Evolutionary conservation across 176 grass and related monocot species (phyloP), one percentile per base, ranked within the genome.

Genomic region (Musa schizocarpa): DNA sequence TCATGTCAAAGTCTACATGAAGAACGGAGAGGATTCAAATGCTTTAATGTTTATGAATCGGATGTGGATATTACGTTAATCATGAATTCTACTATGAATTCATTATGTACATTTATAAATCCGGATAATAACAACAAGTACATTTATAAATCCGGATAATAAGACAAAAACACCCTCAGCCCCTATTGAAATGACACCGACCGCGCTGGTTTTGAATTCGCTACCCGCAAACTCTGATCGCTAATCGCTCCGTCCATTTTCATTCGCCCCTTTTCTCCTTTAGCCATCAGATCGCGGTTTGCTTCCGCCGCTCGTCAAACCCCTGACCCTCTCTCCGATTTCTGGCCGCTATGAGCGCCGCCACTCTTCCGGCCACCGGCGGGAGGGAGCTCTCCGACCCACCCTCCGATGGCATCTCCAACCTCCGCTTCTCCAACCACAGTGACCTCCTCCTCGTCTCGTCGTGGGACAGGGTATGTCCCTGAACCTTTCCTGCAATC

Each of bases 381-480:
- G 90, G 90, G 25, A 91, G 78, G 82, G 95, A 99, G 80, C 84
- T 99, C 34, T 66, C 75, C 9, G 74, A 81, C 20, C 90, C 90
- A 8, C 95, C 95, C 4, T 69, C 95, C 0, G 90, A 99, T 61
- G 95, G 95, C 57, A 88, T 99, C 84, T 91, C 95, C 78, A 94
- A 89, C 81, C 84, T 99, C 54, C 95, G 88, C 24, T 99, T 99
- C 81, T 99, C 95, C 66, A 99, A 99, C 82, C 95, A 99, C 88
- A 99, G 95, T 73, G 87, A 99, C 74, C 85, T 94, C 70, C 86
- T 99, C 58, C 89, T 99, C 66, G 95, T 99, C 73, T 99, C 90
- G 55, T 99, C 95, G 8, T 99, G 95, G 95, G 95, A 99, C 70
- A 99, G 88, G 88, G 95, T 99, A 76, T 79, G 53, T 13, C 53